Evolutionary conservation across 2,329 filamentous ascomycete genomes (phyloP), one percentile per base, ranked within the genome.

Genomic region (Sporothrix schenckii): DNA sequence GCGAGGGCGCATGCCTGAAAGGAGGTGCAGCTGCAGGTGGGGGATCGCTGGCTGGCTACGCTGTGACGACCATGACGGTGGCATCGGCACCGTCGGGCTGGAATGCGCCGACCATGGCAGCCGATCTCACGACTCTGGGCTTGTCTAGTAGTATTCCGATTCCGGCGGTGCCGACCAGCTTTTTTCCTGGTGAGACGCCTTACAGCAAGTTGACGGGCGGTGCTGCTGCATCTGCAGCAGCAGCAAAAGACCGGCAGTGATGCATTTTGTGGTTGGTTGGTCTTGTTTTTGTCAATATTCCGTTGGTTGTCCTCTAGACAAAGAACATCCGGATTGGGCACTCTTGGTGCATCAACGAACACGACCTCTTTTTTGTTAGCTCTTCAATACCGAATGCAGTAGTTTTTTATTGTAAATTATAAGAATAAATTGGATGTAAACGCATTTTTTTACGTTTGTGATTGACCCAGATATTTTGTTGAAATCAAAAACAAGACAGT

Each of bases 161-260:
- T 53, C 74, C 74, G 21, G 30, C 72, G n/a, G 70, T 75, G 13
- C 73, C 72, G 13, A 74, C 74, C n/a, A 72, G 53, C 6, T 75
- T 73, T 68, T 75, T 67, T 54, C 74, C 74, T 9, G 74, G 74
- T 4, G 68, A 68, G 14, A 73, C 68, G 27, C 72, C 73, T 2
- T 72, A 72, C 58, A 74, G 72, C 72, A 70, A 70, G 27, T 68
- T 73, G 24, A 21, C 65, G 5, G 72, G 71, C 10, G 67, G 61
- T 58, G 69, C 52, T 9, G 13, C 61, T 24, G 61, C 69, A n/a
- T 52, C 50, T 41, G 52, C 61, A 30, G 30, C 30, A 1, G 63
- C 54, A 5, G 54, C 63, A 2, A 69, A 53, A 3, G 44, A 4
- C 6, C 39, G 34, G n/a, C 4, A n/a, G 41, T 50, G 27, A 50